Evolutionary conservation across 176 grass and related monocot genomes (phyloP).

Genomic region (Zoysia pacifica): DNA sequence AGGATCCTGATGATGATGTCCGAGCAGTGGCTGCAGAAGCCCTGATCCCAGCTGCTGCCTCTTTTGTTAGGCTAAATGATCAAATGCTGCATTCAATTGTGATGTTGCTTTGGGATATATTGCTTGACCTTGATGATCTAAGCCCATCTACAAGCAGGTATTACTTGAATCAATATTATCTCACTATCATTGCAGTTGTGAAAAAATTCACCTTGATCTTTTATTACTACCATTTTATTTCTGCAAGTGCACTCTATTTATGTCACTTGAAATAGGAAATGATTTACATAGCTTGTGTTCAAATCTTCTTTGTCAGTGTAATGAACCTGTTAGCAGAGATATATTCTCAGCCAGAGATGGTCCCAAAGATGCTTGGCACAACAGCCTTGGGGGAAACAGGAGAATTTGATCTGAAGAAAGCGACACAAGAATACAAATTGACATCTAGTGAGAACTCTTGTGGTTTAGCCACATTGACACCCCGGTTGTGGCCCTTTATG

Average conservation of each 20-base stretch:
- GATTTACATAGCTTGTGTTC: constrained; percentile 16
- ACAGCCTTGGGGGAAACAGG: constrained; percentile 49
- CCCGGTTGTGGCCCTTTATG: constrained; percentile 94
- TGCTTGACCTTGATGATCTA: constrained; percentile 96
- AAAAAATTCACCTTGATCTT: not conserved
- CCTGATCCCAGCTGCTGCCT: constrained; percentile 83
- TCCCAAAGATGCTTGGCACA: constrained; percentile 89
- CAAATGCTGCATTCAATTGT: constrained; percentile 79
- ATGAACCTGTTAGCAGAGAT: constrained; percentile 99
- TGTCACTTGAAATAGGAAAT: constrained; percentile 28
- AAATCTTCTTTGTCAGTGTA: constrained; percentile 70
- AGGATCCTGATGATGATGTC: constrained; percentile 98
- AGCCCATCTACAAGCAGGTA: constrained; percentile 99
- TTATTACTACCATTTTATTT: constrained; percentile 10
- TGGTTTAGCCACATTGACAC: constrained; percentile 78
- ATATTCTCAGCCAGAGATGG: constrained; percentile 95
- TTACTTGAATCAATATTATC: constrained; percentile 13
- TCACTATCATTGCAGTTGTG: not conserved
- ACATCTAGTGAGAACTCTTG: constrained; percentile 72
- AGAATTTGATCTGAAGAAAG: constrained; percentile 75
- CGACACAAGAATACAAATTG: constrained; percentile 49
- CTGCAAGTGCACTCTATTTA: not conserved
- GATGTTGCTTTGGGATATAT: constrained; percentile 99
- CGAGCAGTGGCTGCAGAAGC: constrained; percentile 97
- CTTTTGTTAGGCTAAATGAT: constrained; percentile 86